Evolutionary conservation across 164 flowering plant species (phyloP).

Genomic region (Stephania cephalantha): DNA sequence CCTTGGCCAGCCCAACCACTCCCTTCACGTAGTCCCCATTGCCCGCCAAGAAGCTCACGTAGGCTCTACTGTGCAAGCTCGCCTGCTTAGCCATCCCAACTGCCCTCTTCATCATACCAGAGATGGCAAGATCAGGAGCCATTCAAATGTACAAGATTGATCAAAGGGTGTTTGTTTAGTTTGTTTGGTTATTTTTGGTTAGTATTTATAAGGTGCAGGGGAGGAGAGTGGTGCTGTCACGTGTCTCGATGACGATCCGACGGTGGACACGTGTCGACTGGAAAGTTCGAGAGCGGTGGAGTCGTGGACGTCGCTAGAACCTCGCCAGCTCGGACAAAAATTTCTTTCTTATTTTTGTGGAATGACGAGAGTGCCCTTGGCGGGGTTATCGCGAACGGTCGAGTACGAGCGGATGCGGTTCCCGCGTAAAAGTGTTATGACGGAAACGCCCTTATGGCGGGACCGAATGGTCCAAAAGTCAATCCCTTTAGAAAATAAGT

Average conservation of each 20-base stretch:
- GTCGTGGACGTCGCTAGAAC: not conserved
- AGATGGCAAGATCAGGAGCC: not conserved
- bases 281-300: slow-evolving; percentile 14
- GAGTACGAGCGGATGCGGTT: not conserved
- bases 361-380: not conserved
- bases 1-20: slow-evolving; percentile 55
- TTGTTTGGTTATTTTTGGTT: not conserved
- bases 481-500: too few relatives aligned
- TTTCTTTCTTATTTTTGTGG: not conserved
- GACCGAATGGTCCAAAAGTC: not conserved
- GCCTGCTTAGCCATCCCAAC: slow-evolving; percentile 3
- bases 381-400: not conserved
- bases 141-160: not conserved
- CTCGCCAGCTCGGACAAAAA: not conserved
- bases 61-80: slow-evolving; percentile 25
- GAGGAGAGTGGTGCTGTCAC: slow-evolving; percentile 2
- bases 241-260: slow-evolving; percentile 7
- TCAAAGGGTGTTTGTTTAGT: not conserved
- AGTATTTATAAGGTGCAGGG: slow-evolving; percentile 7
- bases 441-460: not conserved
- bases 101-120: not conserved
- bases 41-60: slow-evolving; percentile 57
- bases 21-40: slow-evolving; percentile 49
- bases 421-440: not conserved
- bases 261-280: slow-evolving; percentile 4